A percentile compares a stretch with the other conserved stretches of the same genome.
Conservation (phyloP, 768 basidiomycete genomes). For the Pleurotus platypus region DNA sequence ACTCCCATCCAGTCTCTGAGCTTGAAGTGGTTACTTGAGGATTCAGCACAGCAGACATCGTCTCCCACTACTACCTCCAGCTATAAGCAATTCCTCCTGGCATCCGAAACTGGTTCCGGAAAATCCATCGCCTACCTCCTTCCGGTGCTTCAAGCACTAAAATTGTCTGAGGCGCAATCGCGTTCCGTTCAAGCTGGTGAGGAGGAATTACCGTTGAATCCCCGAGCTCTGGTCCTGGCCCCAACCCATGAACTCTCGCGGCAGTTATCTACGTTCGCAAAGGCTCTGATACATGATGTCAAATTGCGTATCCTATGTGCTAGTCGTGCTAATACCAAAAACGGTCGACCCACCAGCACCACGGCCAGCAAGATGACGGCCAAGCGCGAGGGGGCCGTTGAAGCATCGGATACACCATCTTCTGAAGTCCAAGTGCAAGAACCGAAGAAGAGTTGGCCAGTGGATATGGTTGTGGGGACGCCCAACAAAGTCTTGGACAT, state of each 20-base stretch:
- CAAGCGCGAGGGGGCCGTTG: conserved; percentile 22
- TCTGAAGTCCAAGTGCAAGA: conserved; percentile 22
- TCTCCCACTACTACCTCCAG: conserved; percentile 12
- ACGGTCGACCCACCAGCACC: conserved; percentile 15
- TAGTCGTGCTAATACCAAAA: conserved; percentile 54
- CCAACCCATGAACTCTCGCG: conserved; percentile 89
- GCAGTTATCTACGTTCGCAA: conserved; percentile 74
- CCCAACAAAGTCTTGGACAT: conserved; percentile 66
- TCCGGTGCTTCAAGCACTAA: conserved; percentile 77
- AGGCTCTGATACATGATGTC: conserved; percentile 66
- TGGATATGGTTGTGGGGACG: conserved; percentile 67
- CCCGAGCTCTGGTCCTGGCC: conserved; percentile 77
- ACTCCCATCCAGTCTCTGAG: conserved; percentile 80
- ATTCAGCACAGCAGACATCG: conserved; percentile 2
- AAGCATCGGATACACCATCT: conserved; percentile 13
- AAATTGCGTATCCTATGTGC: conserved; percentile 76
- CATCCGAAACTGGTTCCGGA: conserved; percentile 88
- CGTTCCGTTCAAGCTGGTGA: background rate
- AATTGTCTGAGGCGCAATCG: conserved; percentile 48
- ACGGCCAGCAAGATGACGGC: conserved; percentile 50
- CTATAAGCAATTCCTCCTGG: conserved; percentile 62
- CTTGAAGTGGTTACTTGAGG: conserved; percentile 56
- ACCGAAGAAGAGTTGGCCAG: conserved; percentile 15
- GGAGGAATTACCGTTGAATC: conserved; percentile 36
- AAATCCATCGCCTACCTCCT: conserved; percentile 90